phyloP scores from a whole-genome alignment of 345 rosid species.

The Eucalyptus erythrocorys region DNA sequence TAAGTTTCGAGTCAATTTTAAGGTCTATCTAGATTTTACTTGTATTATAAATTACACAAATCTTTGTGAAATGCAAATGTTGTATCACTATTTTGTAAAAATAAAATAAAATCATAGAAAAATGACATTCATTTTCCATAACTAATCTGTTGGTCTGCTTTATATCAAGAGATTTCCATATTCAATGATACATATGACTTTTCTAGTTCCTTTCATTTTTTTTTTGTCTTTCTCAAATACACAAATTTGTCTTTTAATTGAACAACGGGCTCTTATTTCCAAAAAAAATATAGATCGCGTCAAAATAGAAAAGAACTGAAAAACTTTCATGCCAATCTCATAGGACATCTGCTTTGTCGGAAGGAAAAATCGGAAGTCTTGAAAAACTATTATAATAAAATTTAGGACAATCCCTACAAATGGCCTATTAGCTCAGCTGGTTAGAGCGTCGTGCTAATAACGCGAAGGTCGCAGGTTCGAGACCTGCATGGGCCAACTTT shows the following conservation, averaged over 20 bases:
- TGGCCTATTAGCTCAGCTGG: slow-evolving; percentile 42
- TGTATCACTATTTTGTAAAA: no score
- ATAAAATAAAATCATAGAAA: no score
- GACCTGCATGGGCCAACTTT: slow-evolving; percentile 33
- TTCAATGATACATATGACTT: neutral
- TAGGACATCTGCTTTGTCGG: neutral
- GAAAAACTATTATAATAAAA: rapidly evolving
- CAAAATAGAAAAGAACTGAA: no score
- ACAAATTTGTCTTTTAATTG: neutral
- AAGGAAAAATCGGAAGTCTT: no score
- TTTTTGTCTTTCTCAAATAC: neutral
- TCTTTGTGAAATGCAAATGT: neutral
- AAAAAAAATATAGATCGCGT: neutral
- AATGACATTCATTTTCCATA: neutral
- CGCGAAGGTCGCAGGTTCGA: slow-evolving; percentile 79
- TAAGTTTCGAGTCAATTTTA: no score
- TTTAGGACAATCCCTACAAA: rapidly evolving
- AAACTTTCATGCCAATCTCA: neutral
- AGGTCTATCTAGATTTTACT: no score
- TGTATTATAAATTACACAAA: no score
- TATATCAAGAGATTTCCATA: neutral
- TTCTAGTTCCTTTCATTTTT: neutral
- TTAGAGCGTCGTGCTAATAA: slow-evolving; percentile 96
- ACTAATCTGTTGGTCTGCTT: rapidly evolving
- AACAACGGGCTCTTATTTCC: neutral